Percentiles rank a stretch among this genome's conserved stretches.
These are phyloP conservation scores for Mycosphaerelloides madeirae DNA, from an alignment of 2,329 filamentous ascomycete genomes.

Conservation along the genomic window DNA sequence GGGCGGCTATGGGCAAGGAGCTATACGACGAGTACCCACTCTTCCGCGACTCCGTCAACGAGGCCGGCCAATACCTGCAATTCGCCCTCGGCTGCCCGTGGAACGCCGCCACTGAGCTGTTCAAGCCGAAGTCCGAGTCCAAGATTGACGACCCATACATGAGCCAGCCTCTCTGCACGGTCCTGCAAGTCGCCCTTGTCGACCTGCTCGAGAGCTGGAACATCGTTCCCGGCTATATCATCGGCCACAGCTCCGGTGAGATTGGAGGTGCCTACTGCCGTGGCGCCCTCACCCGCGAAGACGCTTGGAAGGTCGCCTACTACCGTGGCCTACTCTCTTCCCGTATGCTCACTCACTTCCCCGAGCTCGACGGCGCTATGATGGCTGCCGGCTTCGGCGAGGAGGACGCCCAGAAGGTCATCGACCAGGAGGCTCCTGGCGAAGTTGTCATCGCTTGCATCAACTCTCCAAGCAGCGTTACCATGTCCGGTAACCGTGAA, in stretches of 20 bases:
- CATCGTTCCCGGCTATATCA: slow-evolving; percentile 21
- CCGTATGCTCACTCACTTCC: not conserved
- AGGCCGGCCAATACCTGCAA: not conserved
- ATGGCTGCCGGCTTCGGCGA: slow-evolving; percentile 21
- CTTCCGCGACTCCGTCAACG: slow-evolving; percentile 1
- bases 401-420: not conserved
- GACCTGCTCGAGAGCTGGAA: slow-evolving; percentile 13
- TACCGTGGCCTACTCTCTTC: slow-evolving; percentile 10
- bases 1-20: slow-evolving; percentile 10
- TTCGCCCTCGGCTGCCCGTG: slow-evolving; percentile 15
- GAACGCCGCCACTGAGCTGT: slow-evolving; percentile 27
- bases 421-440: slow-evolving; percentile 15
- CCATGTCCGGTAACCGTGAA: slow-evolving; percentile 41
- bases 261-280: slow-evolving; percentile 32
- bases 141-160: slow-evolving; percentile 29
- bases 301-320: slow-evolving; percentile 13
- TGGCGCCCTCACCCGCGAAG: slow-evolving; percentile 14
- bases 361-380: slow-evolving; percentile 26
- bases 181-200: slow-evolving; percentile 13
- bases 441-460: slow-evolving; percentile 29
- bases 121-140: slow-evolving; percentile 40
- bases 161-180: slow-evolving; percentile 23
- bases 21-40: not conserved
- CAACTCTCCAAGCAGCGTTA: slow-evolving; percentile 42
- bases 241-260: slow-evolving; percentile 33